These are phyloP conservation scores for Noccaea bulbosa DNA, from an alignment of 345 rosid species.

Conservation along the genomic window DNA sequence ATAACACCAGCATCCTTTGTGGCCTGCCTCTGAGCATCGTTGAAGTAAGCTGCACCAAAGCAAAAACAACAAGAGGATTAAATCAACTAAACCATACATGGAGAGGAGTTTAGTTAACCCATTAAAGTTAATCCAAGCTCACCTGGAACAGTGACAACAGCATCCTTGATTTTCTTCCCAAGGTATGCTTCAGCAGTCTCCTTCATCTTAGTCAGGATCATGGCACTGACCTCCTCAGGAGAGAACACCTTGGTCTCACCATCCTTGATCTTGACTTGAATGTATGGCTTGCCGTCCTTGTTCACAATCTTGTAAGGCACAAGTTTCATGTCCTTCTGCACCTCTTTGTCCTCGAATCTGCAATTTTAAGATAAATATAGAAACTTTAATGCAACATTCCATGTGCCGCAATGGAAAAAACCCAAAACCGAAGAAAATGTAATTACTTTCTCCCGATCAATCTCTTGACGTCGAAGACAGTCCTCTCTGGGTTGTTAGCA, in stretches of 20 bases:
- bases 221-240: constrained; percentile 96
- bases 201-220: constrained; percentile 91
- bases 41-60: constrained; percentile 81
- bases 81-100: neutral
- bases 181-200: constrained; percentile 98
- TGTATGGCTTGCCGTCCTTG: constrained; percentile 93
- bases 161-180: constrained; percentile 99
- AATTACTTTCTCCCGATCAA: constrained; percentile 92
- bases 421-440: neutral
- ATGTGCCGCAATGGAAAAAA: neutral
- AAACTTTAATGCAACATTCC: constrained; percentile 18
- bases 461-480: constrained; percentile 90
- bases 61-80: constrained; percentile 1
- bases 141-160: constrained; percentile 99
- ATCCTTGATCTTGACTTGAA: constrained; percentile 85
- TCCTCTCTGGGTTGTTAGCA: constrained; percentile 84
- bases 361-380: neutral
- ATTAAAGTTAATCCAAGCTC: constrained; percentile 27
- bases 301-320: constrained; percentile 90
- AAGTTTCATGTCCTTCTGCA: constrained; percentile 90
- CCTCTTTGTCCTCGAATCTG: constrained; percentile 94
- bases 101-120: neutral
- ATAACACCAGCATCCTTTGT: constrained; percentile 97
- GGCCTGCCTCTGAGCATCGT: constrained; percentile 98
- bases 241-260: constrained; percentile 96